A percentile compares a stretch with the other conserved stretches of the same genome.
These are phyloP conservation scores for Nissolia schottii DNA, from an alignment of 306 rosid species.

Conservation along the genomic window DNA sequence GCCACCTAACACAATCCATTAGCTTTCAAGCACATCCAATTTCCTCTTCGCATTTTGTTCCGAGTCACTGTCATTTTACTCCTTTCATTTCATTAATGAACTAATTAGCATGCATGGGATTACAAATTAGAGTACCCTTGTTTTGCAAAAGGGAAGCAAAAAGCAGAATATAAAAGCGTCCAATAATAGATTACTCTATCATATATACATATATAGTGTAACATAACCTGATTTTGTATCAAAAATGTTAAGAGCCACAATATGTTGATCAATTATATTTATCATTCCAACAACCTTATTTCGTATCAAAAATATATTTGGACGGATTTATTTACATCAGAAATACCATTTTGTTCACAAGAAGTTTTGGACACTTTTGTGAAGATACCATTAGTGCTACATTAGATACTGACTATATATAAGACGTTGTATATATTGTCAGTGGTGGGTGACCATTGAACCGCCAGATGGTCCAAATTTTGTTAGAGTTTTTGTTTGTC, in stretches of 20 bases:
- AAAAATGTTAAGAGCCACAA: too few species aligned
- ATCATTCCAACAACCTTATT: too few species aligned
- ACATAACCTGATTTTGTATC: too few species aligned
- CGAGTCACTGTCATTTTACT: not conserved
- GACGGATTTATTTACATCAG: too few species aligned
- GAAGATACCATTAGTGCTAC: too few species aligned
- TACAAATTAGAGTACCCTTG: not conserved
- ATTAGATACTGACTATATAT: not conserved
- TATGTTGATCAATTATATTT: too few species aligned
- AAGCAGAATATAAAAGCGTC: not conserved
- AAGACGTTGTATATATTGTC: not conserved
- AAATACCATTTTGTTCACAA: too few species aligned
- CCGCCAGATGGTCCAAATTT: not conserved
- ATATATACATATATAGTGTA: too few species aligned
- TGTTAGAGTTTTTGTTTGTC: not conserved
- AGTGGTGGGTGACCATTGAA: not conserved
- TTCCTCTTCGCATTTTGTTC: not conserved
- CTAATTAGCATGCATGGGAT: not conserved
- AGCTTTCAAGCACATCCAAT: not conserved
- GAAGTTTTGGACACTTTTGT: too few species aligned
- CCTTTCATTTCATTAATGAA: not conserved
- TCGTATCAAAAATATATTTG: too few species aligned
- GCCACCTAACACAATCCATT: constrained; percentile 11
- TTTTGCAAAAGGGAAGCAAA: not conserved
- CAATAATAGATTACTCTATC: too few species aligned